Base-by-base conservation (phyloP, 2,329 filamentous ascomycete genomes). In the Curvularia sp. region DNA sequence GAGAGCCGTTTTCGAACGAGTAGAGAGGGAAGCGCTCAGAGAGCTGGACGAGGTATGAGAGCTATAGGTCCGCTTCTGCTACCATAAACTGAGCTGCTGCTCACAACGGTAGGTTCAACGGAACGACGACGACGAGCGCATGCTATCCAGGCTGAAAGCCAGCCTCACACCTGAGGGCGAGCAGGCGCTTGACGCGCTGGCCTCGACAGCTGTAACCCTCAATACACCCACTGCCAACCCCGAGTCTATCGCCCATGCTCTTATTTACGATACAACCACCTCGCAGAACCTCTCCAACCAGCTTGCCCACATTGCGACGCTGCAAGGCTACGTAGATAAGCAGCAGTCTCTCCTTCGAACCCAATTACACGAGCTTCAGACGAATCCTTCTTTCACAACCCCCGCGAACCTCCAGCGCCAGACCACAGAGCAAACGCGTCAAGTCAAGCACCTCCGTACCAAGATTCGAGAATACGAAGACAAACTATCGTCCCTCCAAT, bases 351-450 rank as follows among this genome's bases (percentile, higher is more conserved):
- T 69, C 12, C 68, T 79, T 2, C 68, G 67, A 20, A 56, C 63
- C 9, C 73, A 75, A 31, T 69, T 79, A 33, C 54, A 61, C 13
- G 55, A 68, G n/a, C 60, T 79, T 1, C 66, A 70, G 51, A 63
- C 60, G 9, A 66, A 73, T 12, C 73, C 75, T 5, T 69, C 70
- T 0, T 80, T 81, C 63, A 58, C 72, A n/a, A 64, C 85, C 15
- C 83, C 85, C 0, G 77, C 86, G 0, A 70, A 85, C 0, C 78
- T 93, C 3, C 85, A 86, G 10, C 86, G 87, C 64, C 84, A 89
- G 64, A 94, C 92, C n/a, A 82, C 88, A 4, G 89, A 95, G 50
- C 86, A 90, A 77, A 87, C 88, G 63, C 87, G 90, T 54, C 87
- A 84, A 55, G 85, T 89, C 49, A 92, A 92, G 72, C 78, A 85